Conservation (phyloP, 2,329 filamentous ascomycete species). For the Ophiostoma australiae region DNA sequence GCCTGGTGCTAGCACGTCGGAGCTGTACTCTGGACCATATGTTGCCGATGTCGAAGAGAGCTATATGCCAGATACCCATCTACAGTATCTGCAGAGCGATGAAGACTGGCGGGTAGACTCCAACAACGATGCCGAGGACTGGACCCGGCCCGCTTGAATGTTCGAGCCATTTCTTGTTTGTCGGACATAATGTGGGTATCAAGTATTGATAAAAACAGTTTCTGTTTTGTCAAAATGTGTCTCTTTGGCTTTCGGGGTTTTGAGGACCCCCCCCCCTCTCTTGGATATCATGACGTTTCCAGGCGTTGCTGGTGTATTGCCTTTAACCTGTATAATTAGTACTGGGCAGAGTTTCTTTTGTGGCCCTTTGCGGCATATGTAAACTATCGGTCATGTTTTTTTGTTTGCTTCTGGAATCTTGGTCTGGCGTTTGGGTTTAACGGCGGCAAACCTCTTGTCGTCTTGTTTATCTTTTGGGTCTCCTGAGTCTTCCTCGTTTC, state of each 20-base stretch:
- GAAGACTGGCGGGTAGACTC: slow-evolving; percentile 32
- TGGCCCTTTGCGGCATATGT: background rate
- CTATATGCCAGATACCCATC: slow-evolving; percentile 27
- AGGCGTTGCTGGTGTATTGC: background rate
- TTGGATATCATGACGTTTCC: background rate
- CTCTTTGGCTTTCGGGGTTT: background rate
- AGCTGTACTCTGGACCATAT: slow-evolving; percentile 29
- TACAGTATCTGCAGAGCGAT: slow-evolving; percentile 28
- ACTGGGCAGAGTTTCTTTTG: background rate
- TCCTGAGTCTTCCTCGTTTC: background rate
- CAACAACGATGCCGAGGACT: slow-evolving; percentile 28
- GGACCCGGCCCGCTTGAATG: slow-evolving; percentile 23
- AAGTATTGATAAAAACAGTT: background rate
- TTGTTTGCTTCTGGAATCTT: background rate
- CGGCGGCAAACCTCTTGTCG: background rate
- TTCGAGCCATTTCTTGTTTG: no score
- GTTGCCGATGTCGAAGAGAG: slow-evolving; percentile 31
- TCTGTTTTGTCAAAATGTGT: background rate
- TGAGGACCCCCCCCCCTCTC: background rate
- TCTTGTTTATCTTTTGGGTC: background rate
- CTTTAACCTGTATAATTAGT: background rate
- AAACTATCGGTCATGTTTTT: background rate
- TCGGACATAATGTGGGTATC: background rate
- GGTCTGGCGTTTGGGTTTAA: background rate
- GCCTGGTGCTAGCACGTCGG: slow-evolving; percentile 15